These are phyloP conservation scores for Staphylotrichum tortipilum DNA, from an alignment of 495 filamentous ascomycete genomes.

Conservation along the genomic window DNA sequence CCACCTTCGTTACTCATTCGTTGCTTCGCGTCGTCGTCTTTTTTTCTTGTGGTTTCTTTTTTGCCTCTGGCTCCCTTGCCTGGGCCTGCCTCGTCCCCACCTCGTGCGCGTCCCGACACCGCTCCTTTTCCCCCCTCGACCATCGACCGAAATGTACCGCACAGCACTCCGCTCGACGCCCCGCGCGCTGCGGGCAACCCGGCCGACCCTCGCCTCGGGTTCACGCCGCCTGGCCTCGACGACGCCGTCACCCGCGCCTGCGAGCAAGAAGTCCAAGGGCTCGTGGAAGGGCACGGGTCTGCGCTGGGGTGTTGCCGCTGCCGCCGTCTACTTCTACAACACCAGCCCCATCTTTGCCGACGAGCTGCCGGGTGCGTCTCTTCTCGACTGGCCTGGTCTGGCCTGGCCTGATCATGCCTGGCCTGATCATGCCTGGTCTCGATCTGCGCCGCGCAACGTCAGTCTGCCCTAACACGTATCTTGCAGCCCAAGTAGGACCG, in stretches of 20 bases:
- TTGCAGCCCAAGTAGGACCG: conserved; percentile 22
- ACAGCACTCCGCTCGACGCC: conserved; percentile 49
- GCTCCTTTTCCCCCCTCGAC: conserved; percentile 10
- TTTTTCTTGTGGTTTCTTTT: conserved; percentile 1
- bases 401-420: neutral
- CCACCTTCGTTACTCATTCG: conserved; percentile 16
- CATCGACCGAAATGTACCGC: conserved; percentile 56
- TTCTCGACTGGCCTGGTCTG: neutral
- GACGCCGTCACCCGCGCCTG: no score
- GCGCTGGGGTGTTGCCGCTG: conserved; percentile 69
- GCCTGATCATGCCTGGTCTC: no score
- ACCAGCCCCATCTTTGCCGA: conserved; percentile 81
- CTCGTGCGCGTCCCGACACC: neutral
- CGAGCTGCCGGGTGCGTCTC: conserved; percentile 59
- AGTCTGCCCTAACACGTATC: no score
- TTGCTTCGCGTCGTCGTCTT: conserved; percentile 8
- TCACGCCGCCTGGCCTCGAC: conserved; percentile 64
- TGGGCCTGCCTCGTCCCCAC: no score
- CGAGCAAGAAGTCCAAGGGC: conserved; percentile 56
- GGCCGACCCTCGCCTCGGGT: conserved; percentile 23
- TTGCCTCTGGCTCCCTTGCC: no score
- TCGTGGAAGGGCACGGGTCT: conserved; percentile 72
- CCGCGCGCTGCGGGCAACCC: conserved; percentile 35
- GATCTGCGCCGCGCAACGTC: no score
- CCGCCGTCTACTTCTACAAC: conserved; percentile 85